Evolutionary conservation across 768 basidiomycete genomes (phyloP), one percentile per base, ranked within the genome.

Genomic region (Melanogaster broomeanus): DNA sequence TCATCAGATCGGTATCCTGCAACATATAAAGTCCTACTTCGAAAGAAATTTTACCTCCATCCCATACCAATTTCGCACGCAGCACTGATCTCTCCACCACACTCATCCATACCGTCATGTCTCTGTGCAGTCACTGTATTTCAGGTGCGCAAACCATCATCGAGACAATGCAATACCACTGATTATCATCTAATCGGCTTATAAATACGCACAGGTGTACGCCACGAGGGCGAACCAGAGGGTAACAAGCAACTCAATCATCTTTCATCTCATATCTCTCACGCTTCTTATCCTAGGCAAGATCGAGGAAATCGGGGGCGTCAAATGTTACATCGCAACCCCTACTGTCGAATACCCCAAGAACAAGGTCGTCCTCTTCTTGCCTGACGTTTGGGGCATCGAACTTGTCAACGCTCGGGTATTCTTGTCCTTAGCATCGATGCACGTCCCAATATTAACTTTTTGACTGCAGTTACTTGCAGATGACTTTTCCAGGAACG

Each of bases 111-210:
- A 55, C 34, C 33, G 43, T 6, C 42, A 82, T 82, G 81, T 77
- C 76, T 64, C 69, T 81, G 52, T 82, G 83, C 68, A 69, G 74
- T 51, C 64, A 85, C 58, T 87, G 84, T 51, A 52, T 84, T 48
- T 72, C 72, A 63, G 83, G 84, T 81, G 47, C 35, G 68, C 48
- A n/a, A 30, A 18, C 24, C 22, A 39, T 33, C n/a, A 6, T n/a
- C 33, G 15, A n/a, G n/a, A n/a, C n/a, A n/a, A n/a, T 6, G 7
- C 22, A 21, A 49, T 22, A 19, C 7, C 38, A 9, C 35, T 10
- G 38, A 50, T 51, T 28, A 7, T 45, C n/a, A 16, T 18, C 6
- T 38, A 5, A 31, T 31, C 7, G n/a, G n/a, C n/a, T n/a, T n/a
- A n/a, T 9, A 21, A 21, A 15, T 12, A 13, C 12, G 31, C 5